A percentile compares a stretch with the other conserved stretches of the same genome.
Evolutionary conservation across 2,329 filamentous ascomycete genomes (phyloP).

Genomic region (Fusarium sp.): DNA sequence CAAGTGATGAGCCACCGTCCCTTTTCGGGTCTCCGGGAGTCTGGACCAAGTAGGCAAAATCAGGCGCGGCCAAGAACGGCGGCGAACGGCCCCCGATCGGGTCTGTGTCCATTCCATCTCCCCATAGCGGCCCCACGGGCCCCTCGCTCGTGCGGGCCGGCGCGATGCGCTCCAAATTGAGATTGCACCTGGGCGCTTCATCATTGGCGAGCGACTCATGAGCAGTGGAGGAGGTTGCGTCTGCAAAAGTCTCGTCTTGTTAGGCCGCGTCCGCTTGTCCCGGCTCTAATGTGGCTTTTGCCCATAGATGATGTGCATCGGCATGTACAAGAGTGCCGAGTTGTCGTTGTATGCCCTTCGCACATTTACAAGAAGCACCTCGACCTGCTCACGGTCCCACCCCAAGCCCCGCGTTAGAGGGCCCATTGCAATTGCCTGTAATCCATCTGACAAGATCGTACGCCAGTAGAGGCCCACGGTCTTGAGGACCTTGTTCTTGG

Average conservation of each 20-base stretch:
- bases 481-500: conserved; percentile 66
- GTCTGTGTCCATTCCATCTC: conserved; percentile 16
- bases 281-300: conserved; percentile 61
- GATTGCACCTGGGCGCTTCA: conserved; percentile 10
- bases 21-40: neutral
- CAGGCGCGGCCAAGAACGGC: neutral
- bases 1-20: neutral
- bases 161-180: conserved; percentile 6
- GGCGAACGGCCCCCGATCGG: neutral
- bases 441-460: conserved; percentile 65
- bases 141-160: conserved; percentile 24
- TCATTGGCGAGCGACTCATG: neutral
- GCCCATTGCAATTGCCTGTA: conserved; percentile 67
- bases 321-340: conserved; percentile 67
- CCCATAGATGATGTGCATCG: conserved; percentile 68
- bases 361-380: conserved; percentile 65
- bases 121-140: conserved; percentile 16
- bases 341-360: conserved; percentile 65
- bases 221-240: neutral
- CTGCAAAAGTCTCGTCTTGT: neutral
- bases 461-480: conserved; percentile 68
- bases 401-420: conserved; percentile 66
- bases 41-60: neutral
- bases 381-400: conserved; percentile 65
- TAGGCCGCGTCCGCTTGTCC: conserved; percentile 9